Percentiles rank a stretch among this genome's conserved stretches.
These are phyloP conservation scores for Fraxinus nigra DNA, from an alignment of 305 asterid species.

Conservation along the genomic window DNA sequence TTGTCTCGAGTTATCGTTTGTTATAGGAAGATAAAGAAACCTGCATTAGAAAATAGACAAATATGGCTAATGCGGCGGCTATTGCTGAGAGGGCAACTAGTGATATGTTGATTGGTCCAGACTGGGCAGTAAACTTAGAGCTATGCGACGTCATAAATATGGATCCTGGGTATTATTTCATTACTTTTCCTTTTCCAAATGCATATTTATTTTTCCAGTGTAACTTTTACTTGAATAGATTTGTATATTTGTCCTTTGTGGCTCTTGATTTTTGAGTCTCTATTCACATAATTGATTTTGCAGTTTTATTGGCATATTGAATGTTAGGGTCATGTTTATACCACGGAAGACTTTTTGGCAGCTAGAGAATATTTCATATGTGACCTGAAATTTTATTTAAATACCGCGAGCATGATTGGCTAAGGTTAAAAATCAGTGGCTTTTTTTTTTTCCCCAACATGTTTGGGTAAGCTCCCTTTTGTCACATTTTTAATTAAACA, in stretches of 20 bases:
- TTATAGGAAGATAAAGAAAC: constrained; percentile 24
- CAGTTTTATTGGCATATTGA: constrained; percentile 3
- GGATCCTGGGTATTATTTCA: constrained; percentile 66
- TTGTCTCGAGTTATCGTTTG: not conserved
- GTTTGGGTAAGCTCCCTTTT: not conserved
- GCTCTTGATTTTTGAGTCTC: not conserved
- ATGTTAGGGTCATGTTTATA: not conserved
- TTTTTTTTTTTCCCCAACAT: not conserved
- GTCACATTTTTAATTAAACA: not conserved
- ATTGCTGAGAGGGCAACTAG: constrained; percentile 97
- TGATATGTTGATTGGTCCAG: constrained; percentile 91
- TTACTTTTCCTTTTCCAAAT: not conserved
- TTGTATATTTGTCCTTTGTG: not conserved
- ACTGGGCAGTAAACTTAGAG: constrained; percentile 96
- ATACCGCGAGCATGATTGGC: not conserved
- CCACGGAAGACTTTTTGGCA: not conserved
- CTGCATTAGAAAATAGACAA: constrained; percentile 20
- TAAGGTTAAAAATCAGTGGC: not conserved
- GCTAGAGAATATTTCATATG: not conserved
- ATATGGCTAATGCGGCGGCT: constrained; percentile 82
- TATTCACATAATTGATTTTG: no score
- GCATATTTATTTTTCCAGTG: not conserved
- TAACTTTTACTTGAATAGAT: constrained; percentile 1
- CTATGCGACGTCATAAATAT: constrained; percentile 79
- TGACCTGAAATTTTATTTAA: not conserved